Evolutionary conservation across 108 stramenopile genomes (phyloP).

Genomic region (Mediolabrus comicus): DNA sequence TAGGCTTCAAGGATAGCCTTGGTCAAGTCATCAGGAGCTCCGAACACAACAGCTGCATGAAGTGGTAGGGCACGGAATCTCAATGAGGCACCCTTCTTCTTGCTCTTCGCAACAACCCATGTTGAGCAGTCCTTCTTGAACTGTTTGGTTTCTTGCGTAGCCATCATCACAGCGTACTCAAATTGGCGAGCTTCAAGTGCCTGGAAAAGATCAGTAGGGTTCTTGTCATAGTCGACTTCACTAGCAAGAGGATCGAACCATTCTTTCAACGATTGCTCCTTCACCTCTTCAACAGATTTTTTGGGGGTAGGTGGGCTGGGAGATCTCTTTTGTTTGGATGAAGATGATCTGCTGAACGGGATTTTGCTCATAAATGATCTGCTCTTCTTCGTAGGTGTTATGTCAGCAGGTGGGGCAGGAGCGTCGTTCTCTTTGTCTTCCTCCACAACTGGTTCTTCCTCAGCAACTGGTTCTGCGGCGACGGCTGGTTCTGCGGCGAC

Average conservation of each 20-base stretch:
- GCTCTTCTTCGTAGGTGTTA: neutral
- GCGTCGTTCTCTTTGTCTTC: constrained; percentile 2
- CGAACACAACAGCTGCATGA: constrained; percentile 46
- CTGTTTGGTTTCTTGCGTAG: constrained; percentile 1
- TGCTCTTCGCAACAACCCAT: constrained; percentile 38
- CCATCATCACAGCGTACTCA: constrained; percentile 17
- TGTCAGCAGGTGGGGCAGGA: too few species aligned
- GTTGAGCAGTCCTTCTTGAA: constrained; percentile 42
- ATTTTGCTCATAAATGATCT: neutral
- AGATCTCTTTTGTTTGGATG: neutral
- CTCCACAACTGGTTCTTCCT: neutral
- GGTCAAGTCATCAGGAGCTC: constrained; percentile 25
- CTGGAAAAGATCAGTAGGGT: constrained; percentile 45
- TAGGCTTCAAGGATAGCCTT: constrained; percentile 35
- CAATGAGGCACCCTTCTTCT: constrained; percentile 15
- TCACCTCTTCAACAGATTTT: neutral
- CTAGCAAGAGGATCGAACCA: constrained; percentile 37
- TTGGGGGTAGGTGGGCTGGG: neutral
- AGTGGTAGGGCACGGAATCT: constrained; percentile 43
- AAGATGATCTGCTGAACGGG: neutral
- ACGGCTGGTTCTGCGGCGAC: neutral
- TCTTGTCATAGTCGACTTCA: constrained; percentile 43
- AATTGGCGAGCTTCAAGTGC: constrained; percentile 35
- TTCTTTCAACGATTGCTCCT: constrained; percentile 11
- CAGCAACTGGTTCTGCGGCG: neutral